Evolutionary conservation across 768 basidiomycete species (phyloP).

Genomic region (Boletus tylopilopsis): DNA sequence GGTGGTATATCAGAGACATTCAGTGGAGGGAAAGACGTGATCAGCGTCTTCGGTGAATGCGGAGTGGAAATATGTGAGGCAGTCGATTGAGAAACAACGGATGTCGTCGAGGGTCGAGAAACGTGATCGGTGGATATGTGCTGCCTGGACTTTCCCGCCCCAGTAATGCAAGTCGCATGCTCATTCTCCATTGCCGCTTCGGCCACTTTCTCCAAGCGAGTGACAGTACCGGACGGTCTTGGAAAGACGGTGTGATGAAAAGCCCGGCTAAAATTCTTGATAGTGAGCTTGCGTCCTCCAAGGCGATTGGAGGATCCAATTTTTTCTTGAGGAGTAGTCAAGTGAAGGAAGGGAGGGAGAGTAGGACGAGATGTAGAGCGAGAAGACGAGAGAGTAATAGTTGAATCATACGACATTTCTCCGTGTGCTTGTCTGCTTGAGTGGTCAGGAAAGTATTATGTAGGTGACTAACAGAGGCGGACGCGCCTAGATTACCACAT

Average conservation of each 20-base stretch:
- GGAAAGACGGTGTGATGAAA: conserved; percentile 35
- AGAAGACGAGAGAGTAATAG: conserved; percentile 6
- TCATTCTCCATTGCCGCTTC: conserved; percentile 3
- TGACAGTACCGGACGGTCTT: neutral
- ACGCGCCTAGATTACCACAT: neutral
- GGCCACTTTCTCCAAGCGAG: neutral
- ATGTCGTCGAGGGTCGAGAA: neutral
- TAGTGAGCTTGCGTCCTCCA: conserved; percentile 32
- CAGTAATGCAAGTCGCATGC: neutral
- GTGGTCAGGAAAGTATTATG: conserved; percentile 1
- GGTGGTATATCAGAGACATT: conserved; percentile 7
- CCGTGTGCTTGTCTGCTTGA: neutral
- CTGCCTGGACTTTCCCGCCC: neutral
- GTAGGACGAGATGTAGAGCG: conserved; percentile 1
- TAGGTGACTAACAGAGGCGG: neutral
- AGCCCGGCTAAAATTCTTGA: conserved; percentile 41
- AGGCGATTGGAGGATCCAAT: conserved; percentile 24
- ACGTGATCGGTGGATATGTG: neutral
- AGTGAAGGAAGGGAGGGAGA: conserved; percentile 17
- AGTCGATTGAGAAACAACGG: conserved; percentile 1
- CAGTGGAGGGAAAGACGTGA: conserved; percentile 11
- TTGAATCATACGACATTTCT: conserved; percentile 9
- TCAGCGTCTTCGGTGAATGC: conserved; percentile 2
- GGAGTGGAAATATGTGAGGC: neutral
- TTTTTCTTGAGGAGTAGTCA: conserved; percentile 5